Evolutionary conservation across 2,329 filamentous ascomycete genomes (phyloP), one percentile per base, ranked within the genome.

Genomic region (Pseudogymnoascus sp.): DNA sequence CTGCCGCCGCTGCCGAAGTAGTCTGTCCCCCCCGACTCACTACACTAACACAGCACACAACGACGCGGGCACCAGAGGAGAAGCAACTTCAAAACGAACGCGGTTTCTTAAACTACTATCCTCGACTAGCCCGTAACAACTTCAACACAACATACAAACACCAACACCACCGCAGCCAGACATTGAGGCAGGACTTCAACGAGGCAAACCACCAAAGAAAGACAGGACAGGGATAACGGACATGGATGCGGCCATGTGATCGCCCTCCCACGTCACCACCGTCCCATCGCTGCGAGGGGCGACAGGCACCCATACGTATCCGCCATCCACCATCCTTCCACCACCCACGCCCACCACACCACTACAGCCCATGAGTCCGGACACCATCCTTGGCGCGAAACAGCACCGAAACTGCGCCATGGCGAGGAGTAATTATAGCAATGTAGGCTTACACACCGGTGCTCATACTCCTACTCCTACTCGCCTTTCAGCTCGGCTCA

Each of bases 1-100:
- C 81, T 86, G 60, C 84, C 84, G 73, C 81, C 83, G 74, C 80
- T 86, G 64, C 84, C 84, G 71, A 86, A 84, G 76, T 78, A 80
- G 70, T 68, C 38, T n/a, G n/a, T n/a, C n/a, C n/a, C n/a, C n/a
- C n/a, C n/a, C 18, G 6, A 7, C 8, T 14, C 12, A n/a, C 34
- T 35, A 35, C 9, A 22, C 16, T 18, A 41, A 8, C 37, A 39
- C 38, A 16, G 20, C 18, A 8, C 37, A 41, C 38, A 41, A 14
- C 38, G 38, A 41, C 38, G 38, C 38, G 38, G 38, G 18, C 38
- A 41, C 38, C 38, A 41, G 38, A 41, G 38, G 38, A 41, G 38
- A 41, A 41, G 38, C 38, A 20, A 39, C 37, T 4, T 9, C 18
- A 8, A 41, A 20, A 12, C n/a, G 35, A 39, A 39, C 7, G 9